Base-by-base conservation (phyloP, 2,329 filamentous ascomycete species). In the Paradendryphiella salina region DNA sequence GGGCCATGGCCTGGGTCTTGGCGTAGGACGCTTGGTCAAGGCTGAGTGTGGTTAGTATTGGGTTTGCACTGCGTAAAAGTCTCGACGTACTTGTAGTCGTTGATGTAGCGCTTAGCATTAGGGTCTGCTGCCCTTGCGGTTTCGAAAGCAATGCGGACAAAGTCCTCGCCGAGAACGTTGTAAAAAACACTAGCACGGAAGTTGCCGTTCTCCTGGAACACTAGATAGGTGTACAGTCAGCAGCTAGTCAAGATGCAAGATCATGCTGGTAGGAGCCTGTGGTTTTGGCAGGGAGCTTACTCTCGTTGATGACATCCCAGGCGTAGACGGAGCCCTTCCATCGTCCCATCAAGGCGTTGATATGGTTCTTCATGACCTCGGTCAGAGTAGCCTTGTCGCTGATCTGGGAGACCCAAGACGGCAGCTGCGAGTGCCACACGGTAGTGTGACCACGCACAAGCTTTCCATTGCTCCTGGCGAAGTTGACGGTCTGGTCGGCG, bases 41-140 rank as follows among this genome's bases (percentile, higher is more conserved):
- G 75, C 87, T 88, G 41, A n/a, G 29, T n/a, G 9, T 3, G 39
- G 46, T 62, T 37, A 62, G 59, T 37, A 18, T 50, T 14, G 23
- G 23, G 2, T 14, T 17, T 20, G 7, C 3, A 10, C 9, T 8
- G 31, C 5, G 9, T 14, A 13, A 14, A 21, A 18, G 20, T 7
- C 28, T 5, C 2, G 23, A 34, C 67, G 61, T 52, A 74, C 70
- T 78, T 80, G 70, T 79, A 80, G 65, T 91, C 87, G 71, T 90
- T 91, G 75, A 90, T 88, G 76, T 89, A 91, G 32, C 90, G 77
- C 75, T 86, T 87, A 4, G 84, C 85, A 51, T 73, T 63, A 2
- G 87, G 86, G 66, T 90, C 87, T 5, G 85, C 86, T 8, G 78
- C 77, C 47, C 82, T 80, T 11, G 88, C 88, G 2, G 87, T 82